Evolutionary conservation across 2,329 filamentous ascomycete genomes (phyloP), one percentile per base, ranked within the genome.

Genomic region (Colletotrichum sidae): DNA sequence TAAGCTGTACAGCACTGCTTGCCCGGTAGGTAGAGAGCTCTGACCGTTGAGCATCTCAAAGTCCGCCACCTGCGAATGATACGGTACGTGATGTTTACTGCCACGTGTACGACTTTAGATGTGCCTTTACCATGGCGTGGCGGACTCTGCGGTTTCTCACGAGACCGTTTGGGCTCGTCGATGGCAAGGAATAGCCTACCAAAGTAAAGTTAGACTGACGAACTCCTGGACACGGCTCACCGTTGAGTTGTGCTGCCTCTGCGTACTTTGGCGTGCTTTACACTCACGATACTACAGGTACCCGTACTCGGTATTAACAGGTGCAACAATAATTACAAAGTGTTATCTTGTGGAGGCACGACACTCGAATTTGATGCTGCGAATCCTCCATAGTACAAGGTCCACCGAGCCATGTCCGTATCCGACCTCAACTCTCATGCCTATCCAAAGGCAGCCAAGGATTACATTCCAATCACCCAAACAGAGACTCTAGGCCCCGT

Each of bases 221-320:
- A 64, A 64, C 60, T 52, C 44, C 53, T 38, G 37, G 17, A 42
- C 55, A 49, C 49, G 49, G 60, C 60, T 60, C 60, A 50, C 55
- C 60, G 61, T 50, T 65, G 46, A 45, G 39, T 34, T 25, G 25
- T 25, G 25, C 25, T 25, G 25, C 25, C 25, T 25, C 25, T 5
- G 25, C 25, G 25, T 25, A 25, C 25, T 4, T 25, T 25, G 56
- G 50, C 7, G 4, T 12, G 3, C 3, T 51, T 13, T 12, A 10
- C 45, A 2, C 13, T 13, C 10, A 7, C 12, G 13, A 9, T 15
- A 8, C 15, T 37, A 9, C 11, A 41, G 52, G 41, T 51, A 50
- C 38, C 44, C 49, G 60, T 54, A 35, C 45, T 51, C 46, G 35
- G 9, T 38, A 45, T 25, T 2, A 5, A 25, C 25, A 25, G 25